Conservation (phyloP, 257 asterid genomes). For the Scutellaria barbata region DNA sequence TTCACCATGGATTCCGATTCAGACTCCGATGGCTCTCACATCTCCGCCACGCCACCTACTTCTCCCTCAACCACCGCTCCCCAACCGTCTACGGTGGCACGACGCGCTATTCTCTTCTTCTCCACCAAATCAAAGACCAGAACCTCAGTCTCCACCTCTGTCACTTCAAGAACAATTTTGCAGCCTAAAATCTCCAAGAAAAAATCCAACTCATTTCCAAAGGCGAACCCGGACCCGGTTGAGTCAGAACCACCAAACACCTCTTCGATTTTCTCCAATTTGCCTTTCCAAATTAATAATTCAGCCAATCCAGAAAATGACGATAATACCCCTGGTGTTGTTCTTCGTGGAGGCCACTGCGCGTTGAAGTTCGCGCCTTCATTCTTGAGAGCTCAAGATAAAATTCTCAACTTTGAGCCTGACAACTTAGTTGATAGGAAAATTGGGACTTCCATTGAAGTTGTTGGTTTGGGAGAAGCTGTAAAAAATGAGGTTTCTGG, state of each 20-base stretch:
- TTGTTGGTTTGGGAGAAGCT: constrained; percentile 30
- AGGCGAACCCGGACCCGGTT: constrained; percentile 8
- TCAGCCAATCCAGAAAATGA: constrained; percentile 33
- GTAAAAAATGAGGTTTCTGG: constrained; percentile 33
- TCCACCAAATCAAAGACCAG: constrained; percentile 49
- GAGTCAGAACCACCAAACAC: constrained; percentile 31
- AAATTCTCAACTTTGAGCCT: constrained; percentile 59
- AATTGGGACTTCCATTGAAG: constrained; percentile 26
- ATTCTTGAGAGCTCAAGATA: constrained; percentile 48
- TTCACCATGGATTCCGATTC: constrained; percentile 72
- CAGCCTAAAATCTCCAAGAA: constrained; percentile 59
- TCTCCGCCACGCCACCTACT: constrained; percentile 82
- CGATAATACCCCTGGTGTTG: constrained; percentile 34
- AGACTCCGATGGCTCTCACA: constrained; percentile 81
- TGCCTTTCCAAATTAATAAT: constrained; percentile 46
- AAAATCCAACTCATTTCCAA: constrained; percentile 37
- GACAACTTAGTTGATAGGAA: constrained; percentile 41
- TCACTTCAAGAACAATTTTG: constrained; percentile 63
- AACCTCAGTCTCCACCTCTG: constrained; percentile 44
- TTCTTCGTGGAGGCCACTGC: constrained; percentile 57
- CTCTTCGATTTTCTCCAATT: constrained; percentile 49
- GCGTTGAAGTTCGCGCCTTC: constrained; percentile 57
- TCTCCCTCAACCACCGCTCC: constrained; percentile 39
- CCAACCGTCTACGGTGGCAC: constrained; percentile 34
- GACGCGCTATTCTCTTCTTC: constrained; percentile 38